Conservation (phyloP, 768 basidiomycete genomes). For the Boletus coccyginus region DNA sequence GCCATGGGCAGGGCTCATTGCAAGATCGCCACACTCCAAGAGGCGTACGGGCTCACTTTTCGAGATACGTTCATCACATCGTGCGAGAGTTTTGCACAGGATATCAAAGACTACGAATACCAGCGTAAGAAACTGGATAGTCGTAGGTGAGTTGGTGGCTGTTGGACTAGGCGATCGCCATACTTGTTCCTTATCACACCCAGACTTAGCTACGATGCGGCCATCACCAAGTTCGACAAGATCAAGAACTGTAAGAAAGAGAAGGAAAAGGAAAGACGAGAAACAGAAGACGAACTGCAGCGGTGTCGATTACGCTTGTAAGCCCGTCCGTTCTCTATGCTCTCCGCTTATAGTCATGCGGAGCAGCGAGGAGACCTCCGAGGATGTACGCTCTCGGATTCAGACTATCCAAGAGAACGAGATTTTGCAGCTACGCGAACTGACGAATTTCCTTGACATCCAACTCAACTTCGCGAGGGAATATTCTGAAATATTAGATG, state of each 20-base stretch:
- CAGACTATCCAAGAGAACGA: constrained; percentile 79
- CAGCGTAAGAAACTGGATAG: constrained; percentile 87
- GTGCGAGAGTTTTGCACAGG: constrained; percentile 60
- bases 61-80: constrained; percentile 71
- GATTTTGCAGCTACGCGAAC: constrained; percentile 62
- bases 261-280: constrained; percentile 67
- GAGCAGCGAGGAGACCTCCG: constrained; percentile 77
- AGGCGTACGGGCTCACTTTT: constrained; percentile 71
- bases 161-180: background rate
- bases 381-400: constrained; percentile 82
- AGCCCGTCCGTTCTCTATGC: constrained; percentile 22
- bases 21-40: constrained; percentile 81
- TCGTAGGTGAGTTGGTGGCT: constrained; percentile 52
- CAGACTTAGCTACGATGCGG: constrained; percentile 78
- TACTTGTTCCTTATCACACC: background rate
- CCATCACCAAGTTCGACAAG: constrained; percentile 66
- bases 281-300: constrained; percentile 81
- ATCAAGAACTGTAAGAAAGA: constrained; percentile 73
- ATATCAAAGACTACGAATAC: constrained; percentile 80
- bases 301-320: constrained; percentile 74
- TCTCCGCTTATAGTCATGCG: constrained; percentile 7
- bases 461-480: constrained; percentile 73
- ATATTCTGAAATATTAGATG: constrained; percentile 69
- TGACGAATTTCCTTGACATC: constrained; percentile 67
- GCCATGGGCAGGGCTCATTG: constrained; percentile 82